Evolutionary conservation across 257 asterid genomes (phyloP), one percentile per base, ranked within the genome.

Genomic region (Lavandula angustifolia): DNA sequence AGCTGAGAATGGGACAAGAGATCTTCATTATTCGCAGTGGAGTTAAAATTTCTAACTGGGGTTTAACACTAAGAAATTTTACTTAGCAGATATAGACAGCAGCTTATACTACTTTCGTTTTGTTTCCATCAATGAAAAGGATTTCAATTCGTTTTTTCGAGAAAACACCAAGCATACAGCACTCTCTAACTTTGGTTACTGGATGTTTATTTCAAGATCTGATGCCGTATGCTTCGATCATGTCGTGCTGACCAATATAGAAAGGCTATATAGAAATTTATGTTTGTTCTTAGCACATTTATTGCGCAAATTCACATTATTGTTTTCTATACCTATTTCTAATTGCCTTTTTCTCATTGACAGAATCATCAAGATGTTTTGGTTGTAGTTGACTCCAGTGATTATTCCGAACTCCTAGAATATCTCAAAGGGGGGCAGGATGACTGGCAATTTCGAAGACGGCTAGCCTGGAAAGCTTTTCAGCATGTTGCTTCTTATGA

Each of bases 401-500:
- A 94, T 73, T 94, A 94, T 60, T 80, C 92, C 32, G 85, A 73
- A 60, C 92, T 94, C 57, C 64, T 94, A 75, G 85, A 87, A 43
- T 76, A 77, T 79, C 92, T 94, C 34, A 82, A 80, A 66, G 86
- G 79, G 34, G 83, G 81, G 27, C 72, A 62, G 68, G 87, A 77
- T 11, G 92, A 90, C 54, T 83, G 79, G 70, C 86, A 79, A 40
- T 86, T 94, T 60, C 80, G 92, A 41, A 87, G 77, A 79, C 76
- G 50, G 78, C 78, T 94, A 62, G 99, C 97, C 58, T 88, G 97
- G 92, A 94, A 94, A 78, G 97, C 97, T 68, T 94, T 94, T 80
- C 88, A 84, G 75, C 97, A 94, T 69, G 91, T 84, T 55, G 97
- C 97, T 80, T 87, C 95, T n/a, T 94, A 90, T 75, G 97, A 94